A percentile compares a stretch with the other conserved stretches of the same genome.
Evolutionary conservation across 768 basidiomycete genomes (phyloP).

Genomic region (Saitozyma podzolica): DNA sequence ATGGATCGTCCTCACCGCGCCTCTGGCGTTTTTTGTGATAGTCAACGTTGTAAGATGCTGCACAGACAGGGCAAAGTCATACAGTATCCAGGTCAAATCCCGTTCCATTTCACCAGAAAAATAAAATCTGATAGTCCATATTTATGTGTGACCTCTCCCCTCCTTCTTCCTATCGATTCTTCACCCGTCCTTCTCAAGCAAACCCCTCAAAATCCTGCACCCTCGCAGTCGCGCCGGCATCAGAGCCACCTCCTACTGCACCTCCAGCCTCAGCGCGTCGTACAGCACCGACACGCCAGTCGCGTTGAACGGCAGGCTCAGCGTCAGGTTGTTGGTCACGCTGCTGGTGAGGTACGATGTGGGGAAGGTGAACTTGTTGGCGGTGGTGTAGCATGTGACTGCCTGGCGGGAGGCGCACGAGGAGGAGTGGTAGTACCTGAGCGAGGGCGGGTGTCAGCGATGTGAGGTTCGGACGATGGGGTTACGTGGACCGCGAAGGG

Average conservation of each 20-base stretch:
- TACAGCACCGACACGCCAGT: slow-evolving; percentile 14
- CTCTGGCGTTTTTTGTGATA: no score
- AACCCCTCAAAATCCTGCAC: no score
- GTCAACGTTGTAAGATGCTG: no score
- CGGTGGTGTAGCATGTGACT: slow-evolving; percentile 19
- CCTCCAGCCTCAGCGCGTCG: slow-evolving; percentile 18
- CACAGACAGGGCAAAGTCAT: no score
- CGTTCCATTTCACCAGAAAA: no score
- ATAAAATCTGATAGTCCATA: no score
- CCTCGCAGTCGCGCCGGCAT: no score
- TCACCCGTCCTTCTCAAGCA: no score
- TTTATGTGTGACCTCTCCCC: no score
- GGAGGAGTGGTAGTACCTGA: slow-evolving; percentile 20
- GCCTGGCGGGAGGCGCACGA: slow-evolving; percentile 22
- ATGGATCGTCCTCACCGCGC: no score
- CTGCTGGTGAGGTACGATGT: background rate
- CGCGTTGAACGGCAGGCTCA: slow-evolving; percentile 19
- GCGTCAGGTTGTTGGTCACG: slow-evolving; percentile 4
- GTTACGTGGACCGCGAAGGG: background rate
- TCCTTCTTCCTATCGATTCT: no score
- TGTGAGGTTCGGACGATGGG: background rate
- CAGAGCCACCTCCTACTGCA: background rate
- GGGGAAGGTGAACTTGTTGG: slow-evolving; percentile 15
- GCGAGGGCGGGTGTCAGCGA: slow-evolving; percentile 1
- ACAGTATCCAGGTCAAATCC: no score